These are phyloP conservation scores for Podospora appendiculata DNA, from an alignment of 495 filamentous ascomycete species.

Conservation along the genomic window DNA sequence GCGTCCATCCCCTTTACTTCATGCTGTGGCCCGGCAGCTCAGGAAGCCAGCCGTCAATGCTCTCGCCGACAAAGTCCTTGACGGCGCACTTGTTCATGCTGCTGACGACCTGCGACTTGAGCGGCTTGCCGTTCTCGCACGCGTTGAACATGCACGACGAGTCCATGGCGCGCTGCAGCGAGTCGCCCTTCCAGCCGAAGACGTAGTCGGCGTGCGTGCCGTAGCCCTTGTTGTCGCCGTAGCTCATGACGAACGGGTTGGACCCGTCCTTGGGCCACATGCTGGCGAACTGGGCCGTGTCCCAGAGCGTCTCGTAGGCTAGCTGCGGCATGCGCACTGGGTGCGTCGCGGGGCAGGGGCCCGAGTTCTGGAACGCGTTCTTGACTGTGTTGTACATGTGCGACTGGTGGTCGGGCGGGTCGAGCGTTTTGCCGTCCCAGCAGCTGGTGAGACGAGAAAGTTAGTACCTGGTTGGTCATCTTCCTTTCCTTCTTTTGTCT, in stretches of 20 bases:
- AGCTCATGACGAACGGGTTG: constrained; percentile 37
- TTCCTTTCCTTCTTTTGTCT: too few relatives aligned
- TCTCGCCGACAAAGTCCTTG: constrained; percentile 33
- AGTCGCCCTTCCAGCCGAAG: constrained; percentile 31
- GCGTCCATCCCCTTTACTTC: neutral
- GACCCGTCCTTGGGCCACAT: constrained; percentile 38
- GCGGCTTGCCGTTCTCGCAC: constrained; percentile 31
- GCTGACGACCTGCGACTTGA: constrained; percentile 36
- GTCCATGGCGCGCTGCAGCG: constrained; percentile 32
- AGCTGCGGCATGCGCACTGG: constrained; percentile 41
- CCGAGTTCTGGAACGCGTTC: constrained; percentile 33
- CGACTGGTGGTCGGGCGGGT: constrained; percentile 47
- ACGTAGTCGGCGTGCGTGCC: constrained; percentile 41
- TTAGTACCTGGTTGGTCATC: neutral
- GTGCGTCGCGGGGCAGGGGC: constrained; percentile 43
- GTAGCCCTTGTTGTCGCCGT: constrained; percentile 26
- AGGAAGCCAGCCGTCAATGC: constrained; percentile 32
- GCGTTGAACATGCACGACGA: constrained; percentile 39
- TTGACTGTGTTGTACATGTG: constrained; percentile 43
- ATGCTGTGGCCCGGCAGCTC: neutral
- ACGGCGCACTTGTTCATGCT: constrained; percentile 38
- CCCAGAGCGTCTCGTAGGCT: constrained; percentile 46
- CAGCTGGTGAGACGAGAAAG: constrained; percentile 16
- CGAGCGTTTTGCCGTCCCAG: constrained; percentile 54
- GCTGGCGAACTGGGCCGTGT: constrained; percentile 39